Conservation (phyloP, 768 basidiomycete genomes). For the Rhodotorula diobovata region DNA sequence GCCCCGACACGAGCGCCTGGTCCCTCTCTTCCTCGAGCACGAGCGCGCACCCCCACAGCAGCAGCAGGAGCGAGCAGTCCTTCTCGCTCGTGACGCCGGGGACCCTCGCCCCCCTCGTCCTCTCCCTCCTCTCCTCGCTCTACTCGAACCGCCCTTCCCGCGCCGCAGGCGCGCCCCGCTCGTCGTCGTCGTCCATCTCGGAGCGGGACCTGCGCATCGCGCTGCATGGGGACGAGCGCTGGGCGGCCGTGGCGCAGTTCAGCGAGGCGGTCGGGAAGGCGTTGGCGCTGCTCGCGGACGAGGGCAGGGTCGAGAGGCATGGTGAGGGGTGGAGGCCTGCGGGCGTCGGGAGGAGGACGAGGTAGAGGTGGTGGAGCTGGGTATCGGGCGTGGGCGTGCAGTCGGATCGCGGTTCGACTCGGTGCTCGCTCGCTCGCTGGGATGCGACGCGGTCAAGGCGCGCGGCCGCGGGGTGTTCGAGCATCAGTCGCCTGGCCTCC, state of each 20-base stretch:
- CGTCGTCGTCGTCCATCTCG: neutral
- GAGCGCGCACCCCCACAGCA: neutral
- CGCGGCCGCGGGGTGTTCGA: no score
- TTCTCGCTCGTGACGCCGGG: slow-evolving; percentile 8
- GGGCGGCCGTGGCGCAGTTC: slow-evolving; percentile 1
- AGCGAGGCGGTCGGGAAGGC: neutral
- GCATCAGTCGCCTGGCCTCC: no score
- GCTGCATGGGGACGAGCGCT: neutral
- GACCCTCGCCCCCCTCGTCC: slow-evolving; percentile 1
- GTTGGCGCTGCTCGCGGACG: neutral
- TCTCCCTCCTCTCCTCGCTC: neutral
- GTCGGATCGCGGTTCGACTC: no score
- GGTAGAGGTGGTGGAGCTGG: no score
- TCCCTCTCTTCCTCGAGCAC: neutral
- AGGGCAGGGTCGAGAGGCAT: neutral
- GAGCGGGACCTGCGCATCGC: neutral
- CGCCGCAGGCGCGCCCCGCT: neutral
- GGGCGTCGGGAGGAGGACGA: no score
- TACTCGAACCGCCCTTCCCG: neutral
- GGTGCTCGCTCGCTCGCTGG: no score
- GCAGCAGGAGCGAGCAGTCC: no score
- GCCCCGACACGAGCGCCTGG: neutral
- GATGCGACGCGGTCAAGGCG: no score
- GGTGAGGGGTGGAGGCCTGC: slow-evolving; percentile 1
- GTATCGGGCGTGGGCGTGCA: no score